These are phyloP conservation scores for Globisporangium recalcitrans DNA, from an alignment of 352 stramenopile genomes.

Conservation along the genomic window DNA sequence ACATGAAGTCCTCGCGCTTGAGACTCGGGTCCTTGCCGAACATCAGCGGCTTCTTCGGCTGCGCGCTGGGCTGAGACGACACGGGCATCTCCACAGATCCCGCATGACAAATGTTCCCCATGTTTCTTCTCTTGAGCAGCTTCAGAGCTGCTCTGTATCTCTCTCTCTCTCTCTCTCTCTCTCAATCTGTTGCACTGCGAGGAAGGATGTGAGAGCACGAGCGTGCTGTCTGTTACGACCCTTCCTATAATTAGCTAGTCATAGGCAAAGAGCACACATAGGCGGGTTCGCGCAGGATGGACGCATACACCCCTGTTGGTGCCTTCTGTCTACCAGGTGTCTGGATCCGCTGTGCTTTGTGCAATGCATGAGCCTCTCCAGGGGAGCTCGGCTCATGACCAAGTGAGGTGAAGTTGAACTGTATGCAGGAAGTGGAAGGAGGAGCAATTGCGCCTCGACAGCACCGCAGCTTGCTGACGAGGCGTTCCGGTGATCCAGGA, in stretches of 20 bases:
- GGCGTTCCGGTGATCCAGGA: constrained; percentile 5
- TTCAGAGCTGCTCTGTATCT: neutral
- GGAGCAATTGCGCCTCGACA: neutral
- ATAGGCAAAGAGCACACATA: too few species aligned
- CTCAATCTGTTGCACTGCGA: too few species aligned
- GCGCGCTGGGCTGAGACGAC: neutral
- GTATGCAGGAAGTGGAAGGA: neutral
- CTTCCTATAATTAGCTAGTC: too few species aligned
- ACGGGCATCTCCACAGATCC: constrained; percentile 18
- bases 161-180: neutral
- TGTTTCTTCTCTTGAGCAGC: constrained; percentile 10
- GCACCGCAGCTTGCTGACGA: neutral
- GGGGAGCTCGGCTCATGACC: too few species aligned
- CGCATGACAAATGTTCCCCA: constrained; percentile 61
- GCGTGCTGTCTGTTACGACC: too few species aligned
- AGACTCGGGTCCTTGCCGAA: constrained; percentile 62
- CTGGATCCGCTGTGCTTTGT: too few species aligned
- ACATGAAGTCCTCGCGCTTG: constrained; percentile 70
- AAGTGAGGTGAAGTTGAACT: too few species aligned
- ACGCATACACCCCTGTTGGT: too few species aligned
- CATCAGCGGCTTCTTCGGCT: constrained; percentile 21
- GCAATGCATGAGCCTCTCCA: too few species aligned
- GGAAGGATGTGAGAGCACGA: too few species aligned
- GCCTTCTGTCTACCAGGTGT: too few species aligned
- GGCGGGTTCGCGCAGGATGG: too few species aligned